Evolutionary conservation across 2,329 filamentous ascomycete species (phyloP).

Genomic region (Leptographium galeiforme): DNA sequence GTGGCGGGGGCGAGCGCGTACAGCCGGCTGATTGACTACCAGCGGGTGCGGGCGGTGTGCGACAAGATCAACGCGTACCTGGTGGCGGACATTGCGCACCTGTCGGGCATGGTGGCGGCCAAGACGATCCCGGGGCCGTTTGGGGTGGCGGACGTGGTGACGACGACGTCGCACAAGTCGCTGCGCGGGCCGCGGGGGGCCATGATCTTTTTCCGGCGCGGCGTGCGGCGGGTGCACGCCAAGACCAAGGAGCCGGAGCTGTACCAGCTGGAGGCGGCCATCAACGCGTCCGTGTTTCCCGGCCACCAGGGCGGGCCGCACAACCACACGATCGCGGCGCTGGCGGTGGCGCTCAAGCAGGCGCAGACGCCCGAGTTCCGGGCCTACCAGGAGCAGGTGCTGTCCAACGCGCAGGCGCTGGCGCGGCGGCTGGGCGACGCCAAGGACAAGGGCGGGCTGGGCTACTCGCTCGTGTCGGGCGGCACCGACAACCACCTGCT

Average conservation of each 20-base stretch:
- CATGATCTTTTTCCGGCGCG: slow-evolving; percentile 97
- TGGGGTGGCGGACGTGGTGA: slow-evolving; percentile 82
- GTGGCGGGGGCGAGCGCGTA: slow-evolving; percentile 93
- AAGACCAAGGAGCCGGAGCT: slow-evolving; percentile 77
- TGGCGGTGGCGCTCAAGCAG: slow-evolving; percentile 90
- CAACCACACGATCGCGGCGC: slow-evolving; percentile 96
- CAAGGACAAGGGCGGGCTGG: slow-evolving; percentile 64
- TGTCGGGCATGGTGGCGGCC: slow-evolving; percentile 85
- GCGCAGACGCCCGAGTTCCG: slow-evolving; percentile 81
- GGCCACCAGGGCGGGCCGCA: slow-evolving; percentile 96
- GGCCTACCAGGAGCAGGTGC: slow-evolving; percentile 79
- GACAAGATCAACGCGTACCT: slow-evolving; percentile 89
- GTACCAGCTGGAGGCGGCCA: slow-evolving; percentile 85
- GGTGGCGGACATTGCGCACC: slow-evolving; percentile 92
- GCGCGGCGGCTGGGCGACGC: slow-evolving; percentile 51
- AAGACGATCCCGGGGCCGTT: slow-evolving; percentile 88
- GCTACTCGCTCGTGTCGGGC: slow-evolving; percentile 81
- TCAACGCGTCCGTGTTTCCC: slow-evolving; percentile 95
- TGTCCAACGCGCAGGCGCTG: slow-evolving; percentile 82
- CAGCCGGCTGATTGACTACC: slow-evolving; percentile 90
- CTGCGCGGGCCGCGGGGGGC: slow-evolving; percentile 88
- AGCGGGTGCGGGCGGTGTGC: slow-evolving; percentile 77
- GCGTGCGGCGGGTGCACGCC: slow-evolving; percentile 66
- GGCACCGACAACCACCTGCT: slow-evolving; percentile 98
- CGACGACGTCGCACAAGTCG: slow-evolving; percentile 96